Conservation (phyloP, 164 flowering plant species). For the Vitis cinerea region DNA sequence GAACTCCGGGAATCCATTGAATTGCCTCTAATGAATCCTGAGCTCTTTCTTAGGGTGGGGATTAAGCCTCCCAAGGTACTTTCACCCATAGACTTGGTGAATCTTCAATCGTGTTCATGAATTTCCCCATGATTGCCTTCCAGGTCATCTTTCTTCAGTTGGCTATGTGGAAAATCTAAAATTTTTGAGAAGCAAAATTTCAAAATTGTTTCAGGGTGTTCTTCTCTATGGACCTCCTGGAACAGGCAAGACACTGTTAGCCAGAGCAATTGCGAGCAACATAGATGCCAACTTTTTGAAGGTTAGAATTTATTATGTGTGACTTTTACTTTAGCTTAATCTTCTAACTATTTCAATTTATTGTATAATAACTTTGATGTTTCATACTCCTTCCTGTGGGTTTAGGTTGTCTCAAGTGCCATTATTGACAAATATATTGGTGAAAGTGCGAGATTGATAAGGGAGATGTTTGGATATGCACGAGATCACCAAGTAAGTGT, state of each 20-base stretch:
- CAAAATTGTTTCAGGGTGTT: conserved; percentile 61
- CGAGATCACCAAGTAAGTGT: conserved; percentile 89
- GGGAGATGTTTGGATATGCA: conserved; percentile 96
- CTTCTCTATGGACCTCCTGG: conserved; percentile 98
- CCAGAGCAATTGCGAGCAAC: conserved; percentile 95
- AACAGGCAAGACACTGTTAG: conserved; percentile 88
- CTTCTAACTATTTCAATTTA: not conserved
- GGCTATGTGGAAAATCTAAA: too few relatives aligned
- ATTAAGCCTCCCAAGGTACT: conserved; percentile 93
- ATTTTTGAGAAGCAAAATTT: not conserved
- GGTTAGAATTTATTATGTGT: conserved; percentile 34
- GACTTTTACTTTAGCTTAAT: not conserved
- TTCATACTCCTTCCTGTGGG: not conserved
- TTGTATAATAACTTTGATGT: too few relatives aligned
- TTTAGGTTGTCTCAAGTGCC: conserved; percentile 92
- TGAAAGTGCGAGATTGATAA: conserved; percentile 88
- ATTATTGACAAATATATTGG: conserved; percentile 94
- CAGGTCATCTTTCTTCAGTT: too few relatives aligned
- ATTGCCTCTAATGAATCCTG: conserved; percentile 94
- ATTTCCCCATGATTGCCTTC: too few relatives aligned
- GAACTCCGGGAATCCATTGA: conserved; percentile 90
- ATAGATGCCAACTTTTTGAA: conserved; percentile 94
- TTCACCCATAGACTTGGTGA: too few relatives aligned
- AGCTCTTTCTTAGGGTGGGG: conserved; percentile 89
- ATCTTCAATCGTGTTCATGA: too few relatives aligned